Conservation (phyloP, 208 protist genomes). For the Acanthamoeba lenticulata region DNA sequence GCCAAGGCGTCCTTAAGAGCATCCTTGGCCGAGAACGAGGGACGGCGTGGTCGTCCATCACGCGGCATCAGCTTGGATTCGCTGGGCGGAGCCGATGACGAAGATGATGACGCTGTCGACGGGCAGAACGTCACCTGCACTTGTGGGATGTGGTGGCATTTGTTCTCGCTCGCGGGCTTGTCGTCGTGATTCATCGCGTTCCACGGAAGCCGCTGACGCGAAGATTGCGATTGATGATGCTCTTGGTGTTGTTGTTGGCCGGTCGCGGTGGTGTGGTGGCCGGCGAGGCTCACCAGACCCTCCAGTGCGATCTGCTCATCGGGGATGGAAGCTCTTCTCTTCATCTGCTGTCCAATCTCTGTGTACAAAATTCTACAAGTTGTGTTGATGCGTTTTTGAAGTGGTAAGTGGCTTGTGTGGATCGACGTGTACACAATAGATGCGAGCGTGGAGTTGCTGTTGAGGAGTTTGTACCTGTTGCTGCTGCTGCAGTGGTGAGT, state of each 20-base stretch:
- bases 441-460: too few species aligned
- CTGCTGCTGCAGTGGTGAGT: background rate
- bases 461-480: too few species aligned
- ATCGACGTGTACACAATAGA: too few species aligned
- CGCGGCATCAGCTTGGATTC: background rate
- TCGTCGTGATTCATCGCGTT: background rate
- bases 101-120: background rate
- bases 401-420: too few species aligned
- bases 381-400: background rate
- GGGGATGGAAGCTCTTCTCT: background rate
- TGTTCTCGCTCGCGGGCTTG: background rate
- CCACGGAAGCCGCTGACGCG: background rate
- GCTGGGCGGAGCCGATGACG: background rate
- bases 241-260: background rate
- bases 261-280: background rate
- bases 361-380: too few species aligned
- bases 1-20: background rate
- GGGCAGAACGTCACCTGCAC: background rate
- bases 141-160: background rate
- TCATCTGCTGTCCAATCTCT: too few species aligned
- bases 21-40: background rate
- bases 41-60: background rate
- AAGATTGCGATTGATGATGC: background rate
- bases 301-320: slow-evolving; percentile 29
- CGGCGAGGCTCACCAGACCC: slow-evolving; percentile 31